Evolutionary conservation across 257 asterid genomes (phyloP).

Genomic region (Striga asiatica): DNA sequence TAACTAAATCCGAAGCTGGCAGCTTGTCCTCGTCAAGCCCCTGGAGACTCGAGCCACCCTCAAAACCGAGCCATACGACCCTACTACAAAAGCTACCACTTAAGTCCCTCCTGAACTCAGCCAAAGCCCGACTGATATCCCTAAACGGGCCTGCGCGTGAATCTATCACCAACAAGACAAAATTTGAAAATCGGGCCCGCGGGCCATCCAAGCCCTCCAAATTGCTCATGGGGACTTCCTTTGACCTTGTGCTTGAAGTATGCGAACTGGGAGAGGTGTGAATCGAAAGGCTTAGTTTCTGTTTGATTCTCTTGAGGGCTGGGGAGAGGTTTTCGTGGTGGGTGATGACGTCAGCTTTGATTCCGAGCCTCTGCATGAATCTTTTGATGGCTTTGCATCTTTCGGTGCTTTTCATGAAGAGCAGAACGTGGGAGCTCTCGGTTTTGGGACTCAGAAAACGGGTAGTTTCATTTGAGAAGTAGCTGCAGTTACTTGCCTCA

Average conservation of each 20-base stretch:
- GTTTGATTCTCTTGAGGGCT: constrained; percentile 33
- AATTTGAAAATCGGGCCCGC: not conserved
- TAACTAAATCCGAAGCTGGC: constrained; percentile 38
- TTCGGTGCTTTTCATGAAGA: constrained; percentile 38
- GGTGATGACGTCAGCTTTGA: constrained; percentile 38
- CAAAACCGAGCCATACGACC: constrained; percentile 56
- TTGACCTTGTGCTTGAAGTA: constrained; percentile 27
- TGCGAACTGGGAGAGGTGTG: constrained; percentile 21
- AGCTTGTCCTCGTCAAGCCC: constrained; percentile 38
- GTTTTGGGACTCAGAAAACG: constrained; percentile 24
- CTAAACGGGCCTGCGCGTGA: constrained; percentile 21
- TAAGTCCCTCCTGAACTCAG: constrained; percentile 46
- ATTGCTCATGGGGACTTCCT: constrained; percentile 39
- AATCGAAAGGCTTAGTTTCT: constrained; percentile 7
- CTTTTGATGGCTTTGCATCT: constrained; percentile 29
- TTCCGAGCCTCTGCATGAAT: constrained; percentile 40
- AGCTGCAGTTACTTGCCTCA: not conserved
- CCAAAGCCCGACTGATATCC: constrained; percentile 36
- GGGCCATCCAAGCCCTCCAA: constrained; percentile 28
- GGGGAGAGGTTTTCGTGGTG: constrained; percentile 34
- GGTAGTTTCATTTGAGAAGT: constrained; percentile 8
- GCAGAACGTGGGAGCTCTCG: constrained; percentile 41
- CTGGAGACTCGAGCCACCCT: not conserved
- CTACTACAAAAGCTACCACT: constrained; percentile 20
- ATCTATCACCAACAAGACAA: constrained; percentile 43